Evolutionary conservation across 768 basidiomycete genomes (phyloP).

Genomic region (Calvatia gigantea): DNA sequence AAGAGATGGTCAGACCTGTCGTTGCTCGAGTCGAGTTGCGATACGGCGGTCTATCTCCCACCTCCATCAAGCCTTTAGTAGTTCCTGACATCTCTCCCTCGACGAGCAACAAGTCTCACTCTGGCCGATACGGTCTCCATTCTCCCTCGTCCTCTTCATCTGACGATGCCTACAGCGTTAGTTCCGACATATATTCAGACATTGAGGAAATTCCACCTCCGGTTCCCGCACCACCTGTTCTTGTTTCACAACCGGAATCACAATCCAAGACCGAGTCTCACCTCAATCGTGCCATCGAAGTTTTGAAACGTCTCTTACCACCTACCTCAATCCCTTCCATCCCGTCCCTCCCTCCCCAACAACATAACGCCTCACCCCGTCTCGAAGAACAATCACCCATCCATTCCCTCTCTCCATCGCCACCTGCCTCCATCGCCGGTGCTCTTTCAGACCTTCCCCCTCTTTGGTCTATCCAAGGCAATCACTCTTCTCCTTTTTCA

Average conservation of each 20-base stretch:
- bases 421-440: not conserved
- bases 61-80: constrained; percentile 26
- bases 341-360: not conserved
- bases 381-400: not conserved
- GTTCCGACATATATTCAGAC: constrained; percentile 44
- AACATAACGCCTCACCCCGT: not conserved
- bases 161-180: constrained; percentile 30
- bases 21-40: constrained; percentile 58
- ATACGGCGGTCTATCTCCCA: constrained; percentile 22
- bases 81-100: constrained; percentile 24
- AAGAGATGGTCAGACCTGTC: constrained; percentile 59
- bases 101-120: constrained; percentile 24
- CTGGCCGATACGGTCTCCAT: constrained; percentile 66
- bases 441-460: constrained; percentile 7
- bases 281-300: constrained; percentile 27
- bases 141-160: constrained; percentile 43
- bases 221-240: constrained; percentile 16
- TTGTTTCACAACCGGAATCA: constrained; percentile 18
- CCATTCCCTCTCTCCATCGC: constrained; percentile 1
- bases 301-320: constrained; percentile 28
- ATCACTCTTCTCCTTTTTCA: constrained; percentile 3
- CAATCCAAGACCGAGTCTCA: constrained; percentile 2
- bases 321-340: constrained; percentile 21
- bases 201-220: constrained; percentile 47
- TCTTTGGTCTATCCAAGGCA: constrained; percentile 4